Evolutionary conservation across 2,329 filamentous ascomycete species (phyloP).

Genomic region (Trichoderma pleuroti): DNA sequence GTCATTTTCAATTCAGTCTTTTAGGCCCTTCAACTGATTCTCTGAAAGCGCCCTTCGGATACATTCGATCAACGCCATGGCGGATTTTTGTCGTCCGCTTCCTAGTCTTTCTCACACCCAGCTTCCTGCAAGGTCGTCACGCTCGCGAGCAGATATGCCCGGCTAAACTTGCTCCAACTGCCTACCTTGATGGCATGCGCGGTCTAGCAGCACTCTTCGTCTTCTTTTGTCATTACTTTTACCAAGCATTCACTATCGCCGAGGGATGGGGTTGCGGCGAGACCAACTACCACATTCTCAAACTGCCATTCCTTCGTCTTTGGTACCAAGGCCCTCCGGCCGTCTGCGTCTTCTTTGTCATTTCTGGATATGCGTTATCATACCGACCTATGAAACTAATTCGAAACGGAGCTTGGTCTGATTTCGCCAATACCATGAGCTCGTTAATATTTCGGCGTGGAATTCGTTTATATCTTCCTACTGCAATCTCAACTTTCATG

Average conservation of each 20-base stretch:
- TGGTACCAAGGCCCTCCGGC: constrained; percentile 54
- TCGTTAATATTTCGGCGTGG: constrained; percentile 51
- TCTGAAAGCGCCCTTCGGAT: constrained; percentile 29
- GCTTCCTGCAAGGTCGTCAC: constrained; percentile 47
- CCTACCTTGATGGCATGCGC: constrained; percentile 57
- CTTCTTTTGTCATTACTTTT: constrained; percentile 55
- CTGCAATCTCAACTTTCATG: constrained; percentile 48
- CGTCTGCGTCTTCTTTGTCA: constrained; percentile 60
- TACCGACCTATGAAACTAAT: constrained; percentile 50
- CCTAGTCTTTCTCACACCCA: constrained; percentile 49
- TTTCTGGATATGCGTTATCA: constrained; percentile 59
- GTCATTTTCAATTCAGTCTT: constrained; percentile 29
- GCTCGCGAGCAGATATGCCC: constrained; percentile 40
- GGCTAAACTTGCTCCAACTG: constrained; percentile 47
- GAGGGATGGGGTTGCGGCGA: constrained; percentile 47
- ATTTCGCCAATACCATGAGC: constrained; percentile 44
- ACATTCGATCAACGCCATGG: constrained; percentile 35
- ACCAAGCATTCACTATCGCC: constrained; percentile 50
- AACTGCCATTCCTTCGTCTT: constrained; percentile 52
- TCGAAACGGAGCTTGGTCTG: constrained; percentile 36
- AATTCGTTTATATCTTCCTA: constrained; percentile 51
- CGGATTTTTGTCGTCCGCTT: constrained; percentile 37
- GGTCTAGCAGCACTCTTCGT: constrained; percentile 54
- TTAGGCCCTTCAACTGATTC: constrained; percentile 24
- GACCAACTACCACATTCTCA: constrained; percentile 45